Evolutionary conservation across 2,329 filamentous ascomycete species (phyloP).

Genomic region (Diatrype stigma): DNA sequence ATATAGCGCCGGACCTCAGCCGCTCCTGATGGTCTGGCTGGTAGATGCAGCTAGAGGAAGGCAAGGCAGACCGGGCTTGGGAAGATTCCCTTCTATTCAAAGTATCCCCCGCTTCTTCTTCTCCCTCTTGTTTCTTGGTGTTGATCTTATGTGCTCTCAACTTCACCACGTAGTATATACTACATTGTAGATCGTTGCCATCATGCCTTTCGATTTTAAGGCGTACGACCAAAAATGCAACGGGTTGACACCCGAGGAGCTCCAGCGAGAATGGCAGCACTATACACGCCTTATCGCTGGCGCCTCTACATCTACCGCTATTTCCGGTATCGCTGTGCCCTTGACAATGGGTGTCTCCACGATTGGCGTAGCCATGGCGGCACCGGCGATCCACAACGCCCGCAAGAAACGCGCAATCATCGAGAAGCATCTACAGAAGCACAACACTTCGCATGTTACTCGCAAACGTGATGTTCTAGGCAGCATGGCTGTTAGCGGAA

Average conservation of each 20-base stretch:
- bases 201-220: constrained; percentile 26
- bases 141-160: too few species aligned
- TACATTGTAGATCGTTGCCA: constrained; percentile 4
- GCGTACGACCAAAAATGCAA: constrained; percentile 35
- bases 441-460: constrained; percentile 31
- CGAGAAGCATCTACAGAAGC: constrained; percentile 31
- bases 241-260: constrained; percentile 30
- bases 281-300: constrained; percentile 37
- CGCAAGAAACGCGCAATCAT: constrained; percentile 39
- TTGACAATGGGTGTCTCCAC: constrained; percentile 35
- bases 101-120: too few species aligned
- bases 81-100: neutral
- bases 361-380: constrained; percentile 34
- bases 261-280: constrained; percentile 39
- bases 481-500: constrained; percentile 34
- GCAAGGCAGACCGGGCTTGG: neutral
- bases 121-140: neutral
- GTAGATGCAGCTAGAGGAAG: neutral
- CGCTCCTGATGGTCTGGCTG: neutral
- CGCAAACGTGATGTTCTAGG: constrained; percentile 38
- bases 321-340: constrained; percentile 35
- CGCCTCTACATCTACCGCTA: constrained; percentile 35
- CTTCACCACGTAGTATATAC: too few species aligned
- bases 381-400: constrained; percentile 37
- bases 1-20: neutral